Conservation (phyloP, 169 alveolate genomes). For the Plasmodium gallinaceum region DNA sequence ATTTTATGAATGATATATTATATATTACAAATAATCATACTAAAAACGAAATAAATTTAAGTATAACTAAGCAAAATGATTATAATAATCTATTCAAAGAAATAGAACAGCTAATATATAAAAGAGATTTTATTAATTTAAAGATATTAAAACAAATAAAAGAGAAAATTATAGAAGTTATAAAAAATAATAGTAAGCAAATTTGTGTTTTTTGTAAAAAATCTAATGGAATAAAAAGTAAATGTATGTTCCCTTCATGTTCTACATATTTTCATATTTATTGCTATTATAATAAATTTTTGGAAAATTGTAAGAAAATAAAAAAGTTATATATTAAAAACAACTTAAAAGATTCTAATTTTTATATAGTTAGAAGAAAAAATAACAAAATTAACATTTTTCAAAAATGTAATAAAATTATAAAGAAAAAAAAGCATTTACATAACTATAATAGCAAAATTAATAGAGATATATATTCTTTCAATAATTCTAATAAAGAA, state of each 20-base stretch:
- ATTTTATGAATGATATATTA: constrained; percentile 4
- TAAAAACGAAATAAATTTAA: constrained; percentile 8
- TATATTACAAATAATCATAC: constrained; percentile 20
- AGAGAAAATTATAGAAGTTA: constrained; percentile 28
- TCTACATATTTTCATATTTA: constrained; percentile 38
- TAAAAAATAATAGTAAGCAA: constrained; percentile 14
- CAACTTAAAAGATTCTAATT: background rate
- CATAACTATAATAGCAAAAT: too few species aligned
- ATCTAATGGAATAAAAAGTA: constrained; percentile 23
- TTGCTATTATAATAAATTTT: constrained; percentile 33
- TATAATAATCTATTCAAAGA: constrained; percentile 35
- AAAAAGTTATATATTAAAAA: background rate
- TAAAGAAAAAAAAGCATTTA: too few species aligned
- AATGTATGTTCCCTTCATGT: constrained; percentile 68
- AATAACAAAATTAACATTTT: background rate
- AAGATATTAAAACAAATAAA: constrained; percentile 29
- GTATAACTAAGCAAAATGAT: constrained; percentile 7
- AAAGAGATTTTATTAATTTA: constrained; percentile 44
- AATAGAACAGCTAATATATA: constrained; percentile 38
- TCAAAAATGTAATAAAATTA: too few species aligned
- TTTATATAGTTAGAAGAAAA: background rate
- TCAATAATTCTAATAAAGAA: too few species aligned
- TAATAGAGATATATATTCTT: too few species aligned
- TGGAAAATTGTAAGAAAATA: background rate
- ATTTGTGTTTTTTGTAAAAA: constrained; percentile 29